Evolutionary conservation across 768 basidiomycete genomes (phyloP).

Genomic region (Nidularia sp.): DNA sequence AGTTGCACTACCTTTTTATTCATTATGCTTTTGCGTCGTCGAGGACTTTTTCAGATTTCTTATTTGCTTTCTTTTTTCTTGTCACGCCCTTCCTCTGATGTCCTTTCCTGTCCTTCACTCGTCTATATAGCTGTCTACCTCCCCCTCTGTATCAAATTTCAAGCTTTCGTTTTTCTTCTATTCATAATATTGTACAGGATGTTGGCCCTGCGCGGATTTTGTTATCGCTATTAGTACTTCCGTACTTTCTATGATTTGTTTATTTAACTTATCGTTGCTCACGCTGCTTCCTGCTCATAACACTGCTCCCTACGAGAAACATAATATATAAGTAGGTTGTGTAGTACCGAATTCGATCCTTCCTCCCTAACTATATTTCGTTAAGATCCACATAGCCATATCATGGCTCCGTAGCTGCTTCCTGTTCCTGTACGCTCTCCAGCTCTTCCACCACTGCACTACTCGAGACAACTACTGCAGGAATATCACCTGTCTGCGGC

Average conservation of each 20-base stretch:
- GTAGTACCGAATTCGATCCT: not conserved
- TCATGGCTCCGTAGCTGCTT: constrained; percentile 14
- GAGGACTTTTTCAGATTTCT: constrained; percentile 9
- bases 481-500: constrained; percentile 25
- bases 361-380: not conserved
- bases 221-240: constrained; percentile 32
- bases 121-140: constrained; percentile 15
- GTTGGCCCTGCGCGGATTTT: constrained; percentile 22
- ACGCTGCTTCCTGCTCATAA: constrained; percentile 3
- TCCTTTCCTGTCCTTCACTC: constrained; percentile 8
- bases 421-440: constrained; percentile 29
- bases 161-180: constrained; percentile 16
- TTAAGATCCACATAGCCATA: constrained; percentile 1
- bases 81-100: constrained; percentile 4
- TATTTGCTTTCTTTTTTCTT: constrained; percentile 8
- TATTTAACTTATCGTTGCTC: constrained; percentile 19
- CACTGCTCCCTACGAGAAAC: constrained; percentile 5
- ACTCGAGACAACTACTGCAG: constrained; percentile 26
- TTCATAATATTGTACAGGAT: constrained; percentile 37
- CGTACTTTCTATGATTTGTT: constrained; percentile 14
- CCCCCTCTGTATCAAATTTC: constrained; percentile 23
- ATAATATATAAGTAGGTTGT: constrained; percentile 7
- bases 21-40: constrained; percentile 11
- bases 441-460: constrained; percentile 39
- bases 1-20: constrained; percentile 8